Evolutionary conservation across 1,284 basidiomycete genomes (phyloP).

Genomic region (Cutaneotrichosporon spelunceum): DNA sequence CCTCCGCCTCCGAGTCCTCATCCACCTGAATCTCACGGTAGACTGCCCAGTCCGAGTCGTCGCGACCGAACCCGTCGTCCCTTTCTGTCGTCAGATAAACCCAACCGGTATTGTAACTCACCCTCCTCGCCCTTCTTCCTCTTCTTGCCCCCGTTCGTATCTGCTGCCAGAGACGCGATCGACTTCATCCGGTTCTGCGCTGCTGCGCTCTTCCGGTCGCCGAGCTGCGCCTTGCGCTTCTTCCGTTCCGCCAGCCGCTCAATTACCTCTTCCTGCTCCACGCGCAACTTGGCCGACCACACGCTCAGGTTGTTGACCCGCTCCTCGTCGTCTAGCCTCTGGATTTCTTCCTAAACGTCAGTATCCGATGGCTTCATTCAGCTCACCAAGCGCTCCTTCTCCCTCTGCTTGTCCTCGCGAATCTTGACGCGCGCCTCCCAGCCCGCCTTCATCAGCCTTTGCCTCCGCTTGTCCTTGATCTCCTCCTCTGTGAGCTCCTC

Average conservation of each 20-base stretch:
- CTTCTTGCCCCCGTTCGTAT: slow-evolving; percentile 65
- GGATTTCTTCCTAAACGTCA: slow-evolving; percentile 61
- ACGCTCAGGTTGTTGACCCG: slow-evolving; percentile 64
- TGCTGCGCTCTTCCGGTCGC: slow-evolving; percentile 88
- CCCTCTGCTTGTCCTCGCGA: slow-evolving; percentile 83
- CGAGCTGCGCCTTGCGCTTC: slow-evolving; percentile 75
- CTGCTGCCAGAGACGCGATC: slow-evolving; percentile 85
- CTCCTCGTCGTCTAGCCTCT: slow-evolving; percentile 72
- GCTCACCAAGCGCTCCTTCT: slow-evolving; percentile 60
- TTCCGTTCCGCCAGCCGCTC: slow-evolving; percentile 79
- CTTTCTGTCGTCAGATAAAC: slow-evolving; percentile 51
- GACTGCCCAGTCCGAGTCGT: slow-evolving; percentile 96
- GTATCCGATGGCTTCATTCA: not conserved
- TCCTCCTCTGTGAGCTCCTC: slow-evolving; percentile 89
- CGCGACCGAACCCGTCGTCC: slow-evolving; percentile 88
- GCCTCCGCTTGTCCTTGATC: slow-evolving; percentile 90
- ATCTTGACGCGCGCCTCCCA: slow-evolving; percentile 85
- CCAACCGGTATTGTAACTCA: slow-evolving; percentile 50
- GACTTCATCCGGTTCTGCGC: slow-evolving; percentile 97
- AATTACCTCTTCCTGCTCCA: slow-evolving; percentile 78
- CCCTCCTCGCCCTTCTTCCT: slow-evolving; percentile 73
- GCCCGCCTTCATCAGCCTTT: slow-evolving; percentile 88
- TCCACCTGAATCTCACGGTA: slow-evolving; percentile 90
- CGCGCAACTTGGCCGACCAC: slow-evolving; percentile 69
- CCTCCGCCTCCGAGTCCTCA: slow-evolving; percentile 90